Conservation (phyloP, 2,329 filamentous ascomycete species). For the Lasiodiplodia hormozganensis region DNA sequence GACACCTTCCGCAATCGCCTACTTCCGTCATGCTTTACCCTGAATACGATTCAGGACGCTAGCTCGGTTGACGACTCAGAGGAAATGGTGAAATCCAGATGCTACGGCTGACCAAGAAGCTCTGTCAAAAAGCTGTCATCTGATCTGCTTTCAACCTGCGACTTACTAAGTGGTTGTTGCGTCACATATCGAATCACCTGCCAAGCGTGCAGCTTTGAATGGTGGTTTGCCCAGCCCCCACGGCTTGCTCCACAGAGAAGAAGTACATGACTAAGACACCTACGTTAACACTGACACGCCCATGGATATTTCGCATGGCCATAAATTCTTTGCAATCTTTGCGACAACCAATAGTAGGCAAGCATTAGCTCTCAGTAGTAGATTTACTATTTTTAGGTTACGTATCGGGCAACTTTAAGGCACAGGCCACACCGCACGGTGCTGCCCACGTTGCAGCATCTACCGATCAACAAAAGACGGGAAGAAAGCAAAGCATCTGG, state of each 20-base stretch:
- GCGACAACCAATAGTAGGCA: neutral
- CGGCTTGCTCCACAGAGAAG: neutral
- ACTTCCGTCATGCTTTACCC: neutral
- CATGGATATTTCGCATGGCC: neutral
- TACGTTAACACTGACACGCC: neutral
- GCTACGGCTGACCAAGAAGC: neutral
- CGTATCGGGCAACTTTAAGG: neutral
- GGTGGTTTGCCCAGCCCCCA: neutral
- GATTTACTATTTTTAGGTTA: neutral
- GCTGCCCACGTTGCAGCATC: neutral
- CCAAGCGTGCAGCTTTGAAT: neutral
- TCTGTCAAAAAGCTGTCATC: neutral
- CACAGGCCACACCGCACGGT: conserved; percentile 1
- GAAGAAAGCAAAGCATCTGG: neutral
- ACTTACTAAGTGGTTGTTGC: neutral
- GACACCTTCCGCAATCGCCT: neutral
- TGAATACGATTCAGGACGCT: neutral
- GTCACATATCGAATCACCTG: neutral
- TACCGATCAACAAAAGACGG: neutral
- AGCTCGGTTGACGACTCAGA: neutral
- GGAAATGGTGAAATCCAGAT: neutral
- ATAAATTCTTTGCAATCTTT: neutral
- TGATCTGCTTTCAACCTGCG: neutral
- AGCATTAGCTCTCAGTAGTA: neutral
- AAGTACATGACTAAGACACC: neutral